Base-by-base conservation (phyloP, 2,329 filamentous ascomycete species). In the Colletotrichum chrysophilum region DNA sequence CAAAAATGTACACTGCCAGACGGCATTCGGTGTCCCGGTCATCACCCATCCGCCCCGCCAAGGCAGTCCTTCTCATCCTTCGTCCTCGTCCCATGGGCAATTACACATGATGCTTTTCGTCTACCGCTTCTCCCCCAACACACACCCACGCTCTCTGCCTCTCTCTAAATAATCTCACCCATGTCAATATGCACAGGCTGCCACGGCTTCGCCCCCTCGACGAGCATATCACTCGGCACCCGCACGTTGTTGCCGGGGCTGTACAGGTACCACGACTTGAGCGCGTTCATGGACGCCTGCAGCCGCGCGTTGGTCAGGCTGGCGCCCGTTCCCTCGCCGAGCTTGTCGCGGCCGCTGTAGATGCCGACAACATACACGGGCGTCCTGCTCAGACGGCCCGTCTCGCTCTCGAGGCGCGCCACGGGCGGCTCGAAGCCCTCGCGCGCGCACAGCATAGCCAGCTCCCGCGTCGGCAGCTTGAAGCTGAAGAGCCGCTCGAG, bases 261-360 rank as follows among this genome's bases (percentile, higher is more conserved):
- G 88, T 99, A 99, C 69, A 99, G 88, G 85, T 99, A 99, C 97
- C 97, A 99, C 7, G 93, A 90, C 89, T 98, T 98, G 82, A 99
- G 88, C 21, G 96, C 93, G 77, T 94, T 93, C 81, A 97, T 96
- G 48, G 95, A 92, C 24, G 97, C 97, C 83, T 95, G 91, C 78
- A 91, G 89, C 78, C 95, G 92, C 36, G 94, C 96, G 80, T 95
- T 91, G 78, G 95, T 89, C 72, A 98, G 87, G 84, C 91, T 96
- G 65, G 93, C 88, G 28, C 94, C 97, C 24, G 93, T 90, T n/a
- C 93, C 97, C 87, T 99, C 96, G 71, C 96, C 97, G 56, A 99
- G 89, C 89, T 97, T 96, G 83, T 99, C 96, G 76, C 90, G 89
- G 67, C 96, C 97, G 79, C 94, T 97, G 87, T 94, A 99, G 77